Percentiles rank a stretch among this genome's conserved stretches.
Conservation (phyloP, 208 protist species). For the Leptomonas pyrrhocoris region DNA sequence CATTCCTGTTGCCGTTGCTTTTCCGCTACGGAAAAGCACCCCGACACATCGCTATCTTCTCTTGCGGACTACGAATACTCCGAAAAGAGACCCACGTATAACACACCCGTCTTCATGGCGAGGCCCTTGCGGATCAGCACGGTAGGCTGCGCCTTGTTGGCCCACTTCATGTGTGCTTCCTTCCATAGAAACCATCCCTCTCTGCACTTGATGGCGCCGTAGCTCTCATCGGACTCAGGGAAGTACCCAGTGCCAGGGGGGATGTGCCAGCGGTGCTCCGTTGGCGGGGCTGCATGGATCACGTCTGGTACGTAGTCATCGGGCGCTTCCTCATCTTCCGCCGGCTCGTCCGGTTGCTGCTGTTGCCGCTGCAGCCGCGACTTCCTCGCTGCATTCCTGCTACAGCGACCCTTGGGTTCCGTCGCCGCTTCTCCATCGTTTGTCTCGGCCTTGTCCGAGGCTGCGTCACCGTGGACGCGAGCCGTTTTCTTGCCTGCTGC, state of each 20-base stretch:
- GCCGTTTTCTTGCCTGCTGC: not conserved
- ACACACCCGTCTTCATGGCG: slow-evolving; percentile 80
- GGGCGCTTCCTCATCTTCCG: slow-evolving; percentile 39
- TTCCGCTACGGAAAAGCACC: no score
- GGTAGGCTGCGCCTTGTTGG: slow-evolving; percentile 56
- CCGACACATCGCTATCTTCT: no score
- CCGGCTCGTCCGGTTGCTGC: slow-evolving; percentile 15
- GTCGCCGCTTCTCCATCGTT: not conserved
- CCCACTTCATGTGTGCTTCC: slow-evolving; percentile 63
- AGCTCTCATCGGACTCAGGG: slow-evolving; percentile 47
- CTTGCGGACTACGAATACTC: slow-evolving; percentile 33
- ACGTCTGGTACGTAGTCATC: slow-evolving; percentile 50
- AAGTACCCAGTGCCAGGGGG: slow-evolving; percentile 84
- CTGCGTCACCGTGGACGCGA: not conserved
- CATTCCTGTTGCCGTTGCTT: no score
- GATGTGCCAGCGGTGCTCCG: slow-evolving; percentile 37
- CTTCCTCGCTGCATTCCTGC: not conserved
- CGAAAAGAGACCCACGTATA: slow-evolving; percentile 79
- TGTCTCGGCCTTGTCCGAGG: not conserved
- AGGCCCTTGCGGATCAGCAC: slow-evolving; percentile 80
- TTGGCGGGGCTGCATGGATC: slow-evolving; percentile 37
- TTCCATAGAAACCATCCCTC: slow-evolving; percentile 84
- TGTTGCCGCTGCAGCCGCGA: not conserved
- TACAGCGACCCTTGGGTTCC: not conserved
- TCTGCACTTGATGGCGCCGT: slow-evolving; percentile 76